Evolutionary conservation across 2,329 filamentous ascomycete species (phyloP).

Genomic region (Coniochaeta ligniaria): DNA sequence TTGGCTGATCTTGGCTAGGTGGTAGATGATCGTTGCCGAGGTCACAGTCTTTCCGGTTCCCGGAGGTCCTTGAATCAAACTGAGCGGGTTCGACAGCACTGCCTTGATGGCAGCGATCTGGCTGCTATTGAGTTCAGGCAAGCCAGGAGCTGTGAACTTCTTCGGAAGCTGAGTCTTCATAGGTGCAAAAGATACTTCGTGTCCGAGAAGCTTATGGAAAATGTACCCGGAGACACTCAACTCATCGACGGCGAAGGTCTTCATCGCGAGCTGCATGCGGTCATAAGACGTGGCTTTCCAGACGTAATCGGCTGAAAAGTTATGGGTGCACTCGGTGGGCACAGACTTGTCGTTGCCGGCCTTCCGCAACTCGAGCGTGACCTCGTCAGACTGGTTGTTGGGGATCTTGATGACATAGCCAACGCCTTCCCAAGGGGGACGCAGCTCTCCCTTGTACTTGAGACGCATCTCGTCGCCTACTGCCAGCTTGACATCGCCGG

Average conservation of each 20-base stretch:
- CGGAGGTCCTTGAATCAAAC: conserved; percentile 91
- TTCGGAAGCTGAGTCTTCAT: conserved; percentile 95
- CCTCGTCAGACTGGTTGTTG: conserved; percentile 97
- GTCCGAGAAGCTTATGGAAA: conserved; percentile 91
- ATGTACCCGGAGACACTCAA: conserved; percentile 98
- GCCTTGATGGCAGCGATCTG: conserved; percentile 96
- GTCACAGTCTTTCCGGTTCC: conserved; percentile 98
- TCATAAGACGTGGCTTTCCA: conserved; percentile 99
- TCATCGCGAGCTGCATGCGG: conserved; percentile 98
- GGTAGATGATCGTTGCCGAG: conserved; percentile 97
- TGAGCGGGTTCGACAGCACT: conserved; percentile 86
- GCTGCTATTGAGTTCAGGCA: conserved; percentile 91
- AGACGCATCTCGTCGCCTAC: conserved; percentile 98
- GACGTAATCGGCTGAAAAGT: conserved; percentile 97
- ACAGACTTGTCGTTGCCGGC: conserved; percentile 95
- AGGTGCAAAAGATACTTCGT: conserved; percentile 87
- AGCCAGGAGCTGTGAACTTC: conserved; percentile 90
- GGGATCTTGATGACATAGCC: conserved; percentile 99
- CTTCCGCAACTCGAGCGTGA: conserved; percentile 88
- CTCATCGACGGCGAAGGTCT: conserved; percentile 95
- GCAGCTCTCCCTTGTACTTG: conserved; percentile 90
- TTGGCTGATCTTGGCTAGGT: conserved; percentile 91
- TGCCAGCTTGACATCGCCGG: conserved; percentile 94
- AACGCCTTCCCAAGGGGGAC: conserved; percentile 90
- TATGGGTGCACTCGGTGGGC: conserved; percentile 91